These are phyloP conservation scores for Blastocystis sp. DNA, from an alignment of 352 stramenopile species.

Conservation along the genomic window DNA sequence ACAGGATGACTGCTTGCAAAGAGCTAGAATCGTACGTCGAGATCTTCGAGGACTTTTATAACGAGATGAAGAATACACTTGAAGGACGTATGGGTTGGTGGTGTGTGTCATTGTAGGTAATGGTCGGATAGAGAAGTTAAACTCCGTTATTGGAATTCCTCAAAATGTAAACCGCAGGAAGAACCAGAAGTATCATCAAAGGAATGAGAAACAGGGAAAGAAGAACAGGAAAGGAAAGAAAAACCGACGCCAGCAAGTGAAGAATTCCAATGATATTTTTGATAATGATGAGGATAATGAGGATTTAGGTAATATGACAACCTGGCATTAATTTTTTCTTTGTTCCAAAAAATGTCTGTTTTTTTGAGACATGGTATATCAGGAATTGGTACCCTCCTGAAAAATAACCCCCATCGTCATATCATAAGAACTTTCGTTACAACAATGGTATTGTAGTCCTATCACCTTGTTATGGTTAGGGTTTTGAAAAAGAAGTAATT, in stretches of 20 bases:
- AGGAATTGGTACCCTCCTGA: not conserved
- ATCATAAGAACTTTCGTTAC: not conserved
- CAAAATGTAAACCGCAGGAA: not conserved
- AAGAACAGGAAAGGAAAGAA: conserved; percentile 25
- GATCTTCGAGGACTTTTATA: conserved; percentile 24
- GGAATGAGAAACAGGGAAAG: not conserved
- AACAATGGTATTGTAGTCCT: not conserved
- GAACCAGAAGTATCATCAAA: conserved; percentile 12
- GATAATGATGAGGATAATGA: conserved; percentile 13
- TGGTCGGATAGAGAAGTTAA: not conserved
- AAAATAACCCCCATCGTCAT: not conserved
- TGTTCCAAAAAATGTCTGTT: not conserved
- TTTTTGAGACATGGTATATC: not conserved
- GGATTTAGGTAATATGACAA: not conserved
- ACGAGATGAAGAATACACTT: not conserved
- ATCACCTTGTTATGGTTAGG: not conserved
- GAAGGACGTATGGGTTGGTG: not conserved
- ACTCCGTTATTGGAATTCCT: conserved; percentile 17
- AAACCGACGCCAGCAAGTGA: not conserved
- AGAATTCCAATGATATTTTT: conserved; percentile 30
- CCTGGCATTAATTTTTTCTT: conserved; percentile 6
- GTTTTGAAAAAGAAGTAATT: conserved; percentile 63
- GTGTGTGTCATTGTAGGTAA: not conserved
- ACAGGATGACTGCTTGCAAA: conserved; percentile 6
- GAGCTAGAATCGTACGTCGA: not conserved